A percentile compares a stretch with the other conserved stretches of the same genome.
phyloP scores from a whole-genome alignment of 495 filamentous ascomycete genomes.

The Annulohypoxylon stygium region DNA sequence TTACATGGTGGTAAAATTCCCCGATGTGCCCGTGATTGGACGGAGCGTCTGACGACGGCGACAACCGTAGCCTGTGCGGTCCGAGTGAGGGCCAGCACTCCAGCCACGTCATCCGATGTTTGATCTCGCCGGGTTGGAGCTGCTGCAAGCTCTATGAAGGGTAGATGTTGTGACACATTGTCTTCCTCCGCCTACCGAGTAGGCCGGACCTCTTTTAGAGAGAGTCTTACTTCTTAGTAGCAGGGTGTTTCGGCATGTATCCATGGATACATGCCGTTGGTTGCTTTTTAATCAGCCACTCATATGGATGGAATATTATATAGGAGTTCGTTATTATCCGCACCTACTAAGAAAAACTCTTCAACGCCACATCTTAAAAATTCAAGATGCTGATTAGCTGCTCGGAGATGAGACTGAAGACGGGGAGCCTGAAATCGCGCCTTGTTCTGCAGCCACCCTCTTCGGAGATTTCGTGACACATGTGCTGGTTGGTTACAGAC shows the following conservation, averaged over 20 bases:
- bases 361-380: background rate
- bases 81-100: constrained; percentile 17
- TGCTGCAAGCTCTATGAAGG: constrained; percentile 11
- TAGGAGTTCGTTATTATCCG: background rate
- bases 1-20: constrained; percentile 22
- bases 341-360: background rate
- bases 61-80: constrained; percentile 11
- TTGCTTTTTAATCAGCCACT: background rate
- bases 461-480: constrained; percentile 49
- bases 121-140: constrained; percentile 22
- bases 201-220: constrained; percentile 1
- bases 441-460: constrained; percentile 46
- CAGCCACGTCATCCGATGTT: constrained; percentile 52
- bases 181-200: background rate
- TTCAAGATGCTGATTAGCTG: background rate
- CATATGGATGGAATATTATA: background rate
- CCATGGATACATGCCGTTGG: background rate
- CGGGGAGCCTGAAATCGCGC: constrained; percentile 33
- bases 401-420: background rate
- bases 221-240: background rate
- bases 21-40: constrained; percentile 36
- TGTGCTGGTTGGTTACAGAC: constrained; percentile 38
- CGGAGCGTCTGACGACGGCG: constrained; percentile 31
- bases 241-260: background rate
- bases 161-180: constrained; percentile 4